phyloP scores from a whole-genome alignment of 169 alveolate genomes.

The Cyclospora cayetanensis region DNA sequence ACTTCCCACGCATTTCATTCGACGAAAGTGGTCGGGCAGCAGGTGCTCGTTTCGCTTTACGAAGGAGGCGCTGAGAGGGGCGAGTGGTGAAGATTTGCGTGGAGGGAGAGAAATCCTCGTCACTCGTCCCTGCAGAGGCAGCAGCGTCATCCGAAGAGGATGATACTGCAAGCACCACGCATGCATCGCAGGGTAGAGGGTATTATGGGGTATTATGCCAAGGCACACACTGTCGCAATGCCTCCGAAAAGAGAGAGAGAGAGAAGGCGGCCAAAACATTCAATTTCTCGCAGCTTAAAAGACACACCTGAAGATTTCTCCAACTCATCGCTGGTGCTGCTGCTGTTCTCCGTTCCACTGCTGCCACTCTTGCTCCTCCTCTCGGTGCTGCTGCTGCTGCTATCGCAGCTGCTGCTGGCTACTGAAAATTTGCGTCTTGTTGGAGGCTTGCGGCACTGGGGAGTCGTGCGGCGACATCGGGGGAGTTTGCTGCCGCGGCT shows the following conservation, averaged over 20 bases:
- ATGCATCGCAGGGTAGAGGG: too few relatives aligned
- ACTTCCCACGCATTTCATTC: not conserved
- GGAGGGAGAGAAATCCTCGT: constrained; percentile 50
- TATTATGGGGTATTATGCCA: too few relatives aligned
- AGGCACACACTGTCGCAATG: too few relatives aligned
- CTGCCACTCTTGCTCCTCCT: not conserved
- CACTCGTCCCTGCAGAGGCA: constrained; percentile 8
- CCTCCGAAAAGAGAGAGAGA: not conserved
- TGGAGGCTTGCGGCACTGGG: not conserved
- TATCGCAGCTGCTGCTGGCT: not conserved
- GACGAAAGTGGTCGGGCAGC: not conserved
- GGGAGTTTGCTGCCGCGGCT: not conserved
- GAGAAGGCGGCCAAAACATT: too few relatives aligned
- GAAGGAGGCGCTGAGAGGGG: not conserved
- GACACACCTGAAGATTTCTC: not conserved
- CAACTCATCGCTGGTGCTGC: not conserved
- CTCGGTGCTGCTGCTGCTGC: not conserved
- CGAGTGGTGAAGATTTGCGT: not conserved
- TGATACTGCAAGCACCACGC: too few relatives aligned
- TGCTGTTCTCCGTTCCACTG: not conserved
- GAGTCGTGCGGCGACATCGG: not conserved
- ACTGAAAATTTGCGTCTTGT: not conserved
- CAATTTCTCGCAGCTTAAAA: too few relatives aligned
- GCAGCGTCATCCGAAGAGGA: not conserved
- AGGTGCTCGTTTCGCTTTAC: not conserved